Evolutionary conservation across 768 basidiomycete genomes (phyloP).

Genomic region (Glaciozyma martinii): DNA sequence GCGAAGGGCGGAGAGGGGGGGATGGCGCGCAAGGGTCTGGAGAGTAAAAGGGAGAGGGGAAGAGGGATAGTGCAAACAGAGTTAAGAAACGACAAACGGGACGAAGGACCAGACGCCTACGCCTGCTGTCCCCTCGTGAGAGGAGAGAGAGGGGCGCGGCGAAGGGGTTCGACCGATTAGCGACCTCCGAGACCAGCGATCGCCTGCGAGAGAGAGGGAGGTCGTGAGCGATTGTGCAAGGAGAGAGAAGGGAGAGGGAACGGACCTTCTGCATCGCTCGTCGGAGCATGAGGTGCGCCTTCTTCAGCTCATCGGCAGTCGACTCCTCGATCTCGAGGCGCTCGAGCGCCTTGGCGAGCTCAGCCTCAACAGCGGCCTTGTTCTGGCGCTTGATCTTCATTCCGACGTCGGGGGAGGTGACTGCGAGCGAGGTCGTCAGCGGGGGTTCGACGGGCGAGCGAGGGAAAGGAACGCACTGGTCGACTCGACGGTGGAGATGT

Average conservation of each 20-base stretch:
- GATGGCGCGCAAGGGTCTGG: too few species aligned
- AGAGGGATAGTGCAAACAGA: too few species aligned
- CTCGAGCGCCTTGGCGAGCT: slow-evolving; percentile 96
- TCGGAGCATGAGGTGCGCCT: slow-evolving; percentile 90
- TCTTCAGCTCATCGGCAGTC: slow-evolving; percentile 85
- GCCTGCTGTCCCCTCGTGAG: too few species aligned
- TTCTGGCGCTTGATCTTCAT: slow-evolving; percentile 99
- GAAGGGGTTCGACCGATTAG: not conserved
- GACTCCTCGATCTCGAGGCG: slow-evolving; percentile 97
- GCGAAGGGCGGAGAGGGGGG: too few species aligned
- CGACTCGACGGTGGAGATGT: slow-evolving; percentile 91
- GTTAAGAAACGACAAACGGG: too few species aligned
- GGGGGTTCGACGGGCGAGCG: not conserved
- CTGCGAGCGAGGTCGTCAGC: slow-evolving; percentile 35
- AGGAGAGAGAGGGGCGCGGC: too few species aligned
- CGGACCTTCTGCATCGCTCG: slow-evolving; percentile 86
- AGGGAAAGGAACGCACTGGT: slow-evolving; percentile 41
- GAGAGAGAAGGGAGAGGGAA: not conserved
- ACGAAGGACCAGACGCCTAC: too few species aligned
- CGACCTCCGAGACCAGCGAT: not conserved
- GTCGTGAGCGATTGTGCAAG: not conserved
- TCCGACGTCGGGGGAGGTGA: slow-evolving; percentile 90
- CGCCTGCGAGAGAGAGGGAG: not conserved
- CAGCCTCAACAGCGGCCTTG: slow-evolving; percentile 86
- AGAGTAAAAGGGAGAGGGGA: too few species aligned